Evolutionary conservation across 805 yeast genomes (phyloP), one percentile per base, ranked within the genome.

Genomic region (Grigorovia transvaalensis): DNA sequence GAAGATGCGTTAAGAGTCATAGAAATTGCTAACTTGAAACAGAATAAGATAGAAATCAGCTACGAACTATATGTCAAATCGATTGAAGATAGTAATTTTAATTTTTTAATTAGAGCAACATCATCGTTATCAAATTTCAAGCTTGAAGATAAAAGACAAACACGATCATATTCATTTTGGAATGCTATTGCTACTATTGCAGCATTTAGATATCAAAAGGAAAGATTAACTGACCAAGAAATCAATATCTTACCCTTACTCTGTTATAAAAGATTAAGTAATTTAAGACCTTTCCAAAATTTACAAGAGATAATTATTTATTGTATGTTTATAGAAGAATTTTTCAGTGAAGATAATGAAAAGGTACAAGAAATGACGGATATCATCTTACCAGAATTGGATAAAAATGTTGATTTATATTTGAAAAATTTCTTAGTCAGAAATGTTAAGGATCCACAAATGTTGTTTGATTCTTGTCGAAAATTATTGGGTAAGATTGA

Each of bases 261-360:
- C 38, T 90, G 88, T 0, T 59, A 74, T 53, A 79, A 82, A 56
- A 63, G 84, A 55, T 63, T 85, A 30, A 80, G 76, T 30, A 66
- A 67, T n/a, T 62, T 75, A 17, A 69, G 71, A 45, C 87, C 91
- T 1, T 70, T 74, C 46, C 57, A 70, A 44, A 70, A 73, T 19
- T 78, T 84, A 9, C 95, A 88, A 58, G 95, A 89, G 54, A 68
- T 76, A 2, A 87, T 71, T 56, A 78, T 88, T 2, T 74, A 75
- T 52, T 81, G 80, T 2, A 68, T 73, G 44, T 73, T 86, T 1
- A 65, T 82, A 54, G 64, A 70, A 46, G 64, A 68, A 45, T 50
- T 65, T 40, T 65, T 61, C 43, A 54, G 54, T 12, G 51, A 54
- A 12, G 57, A 60, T 45, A 63, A 58, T 43, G 68, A 68, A 0